These are phyloP conservation scores for Gracilaria gracilis DNA, from an alignment of 23 red algal genomes.

Conservation along the genomic window DNA sequence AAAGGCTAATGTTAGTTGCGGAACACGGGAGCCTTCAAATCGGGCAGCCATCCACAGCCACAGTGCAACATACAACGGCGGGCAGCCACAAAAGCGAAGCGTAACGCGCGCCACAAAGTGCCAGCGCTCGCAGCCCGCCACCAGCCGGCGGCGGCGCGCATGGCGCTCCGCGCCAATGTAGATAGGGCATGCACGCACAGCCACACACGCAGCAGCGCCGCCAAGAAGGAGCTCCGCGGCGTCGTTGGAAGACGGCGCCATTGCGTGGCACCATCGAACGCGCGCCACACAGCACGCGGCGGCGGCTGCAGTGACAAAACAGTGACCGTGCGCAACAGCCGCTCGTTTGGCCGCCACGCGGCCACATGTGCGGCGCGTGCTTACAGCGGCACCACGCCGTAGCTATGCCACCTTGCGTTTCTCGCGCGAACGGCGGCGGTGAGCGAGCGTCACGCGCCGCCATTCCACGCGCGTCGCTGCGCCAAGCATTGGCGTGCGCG, in stretches of 20 bases:
- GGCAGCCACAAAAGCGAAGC: background rate
- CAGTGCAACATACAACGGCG: background rate
- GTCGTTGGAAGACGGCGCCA: background rate
- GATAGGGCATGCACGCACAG: too few species aligned
- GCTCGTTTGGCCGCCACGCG: background rate
- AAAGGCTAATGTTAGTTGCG: too few species aligned
- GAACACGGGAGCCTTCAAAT: background rate
- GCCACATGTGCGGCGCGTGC: background rate
- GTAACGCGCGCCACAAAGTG: background rate
- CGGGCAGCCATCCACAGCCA: background rate
- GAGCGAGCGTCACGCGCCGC: background rate
- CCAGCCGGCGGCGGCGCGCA: too few species aligned
- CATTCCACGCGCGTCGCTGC: constrained; percentile 1
- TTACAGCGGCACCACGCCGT: too few species aligned
- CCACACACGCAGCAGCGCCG: too few species aligned
- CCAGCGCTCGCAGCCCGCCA: too few species aligned
- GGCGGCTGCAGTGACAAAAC: too few species aligned
- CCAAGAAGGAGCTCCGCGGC: too few species aligned
- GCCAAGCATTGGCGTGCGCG: background rate
- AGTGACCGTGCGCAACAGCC: too few species aligned
- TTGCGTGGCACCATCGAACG: background rate
- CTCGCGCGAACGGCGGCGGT: background rate
- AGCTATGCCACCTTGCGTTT: background rate
- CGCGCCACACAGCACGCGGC: background rate
- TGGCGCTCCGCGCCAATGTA: too few species aligned